Evolutionary conservation across 1,284 basidiomycete species (phyloP), one percentile per base, ranked within the genome.

Genomic region (Phellopilus nigrolimitatus): DNA sequence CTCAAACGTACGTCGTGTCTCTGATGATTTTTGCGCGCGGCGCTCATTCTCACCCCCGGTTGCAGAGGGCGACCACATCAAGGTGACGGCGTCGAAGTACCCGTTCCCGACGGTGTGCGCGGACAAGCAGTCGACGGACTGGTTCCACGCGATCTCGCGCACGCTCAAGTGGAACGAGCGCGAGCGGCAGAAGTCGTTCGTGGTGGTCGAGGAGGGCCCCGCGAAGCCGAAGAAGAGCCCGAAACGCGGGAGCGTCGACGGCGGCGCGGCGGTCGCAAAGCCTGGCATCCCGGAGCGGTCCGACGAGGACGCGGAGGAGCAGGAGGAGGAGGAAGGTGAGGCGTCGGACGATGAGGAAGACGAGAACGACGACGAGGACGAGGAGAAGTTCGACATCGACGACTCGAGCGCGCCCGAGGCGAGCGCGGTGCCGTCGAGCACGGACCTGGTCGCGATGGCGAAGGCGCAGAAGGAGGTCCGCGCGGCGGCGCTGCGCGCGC

Each of bases 51-150:
- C 5, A 41, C 41, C 7, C 4, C 21, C 3, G 34, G 40, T 31
- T 56, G 42, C 69, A 95, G 92, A 98, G 81, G 97, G 97, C 40
- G 97, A 99, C 65, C 97, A 99, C 66, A 98, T 99, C 74, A 99
- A 97, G 71, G 88, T 99, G 54, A 95, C 91, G 0, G 97, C 97
- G 0, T 98, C 95, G 3, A 93, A 89, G 64, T 99, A 95, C 67
- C 97, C 97, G 3, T 99, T 99, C 78, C 97, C 97, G 0, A 99
- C 97, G 1, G 93, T 99, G 4, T 98, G 94, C 64, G 92, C 92
- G 8, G 92, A 97, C 64, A 97, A 95, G 59, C 95, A 97, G 66
- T 95, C 91, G 5, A 93, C 88, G 2, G 95, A 99, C 65, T 99
- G 97, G 97, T 99, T 99, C 82, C 84, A 92, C 57, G 82, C 94